Conservation (phyloP, 257 asterid species). For the Galeopsis tetrahit region DNA sequence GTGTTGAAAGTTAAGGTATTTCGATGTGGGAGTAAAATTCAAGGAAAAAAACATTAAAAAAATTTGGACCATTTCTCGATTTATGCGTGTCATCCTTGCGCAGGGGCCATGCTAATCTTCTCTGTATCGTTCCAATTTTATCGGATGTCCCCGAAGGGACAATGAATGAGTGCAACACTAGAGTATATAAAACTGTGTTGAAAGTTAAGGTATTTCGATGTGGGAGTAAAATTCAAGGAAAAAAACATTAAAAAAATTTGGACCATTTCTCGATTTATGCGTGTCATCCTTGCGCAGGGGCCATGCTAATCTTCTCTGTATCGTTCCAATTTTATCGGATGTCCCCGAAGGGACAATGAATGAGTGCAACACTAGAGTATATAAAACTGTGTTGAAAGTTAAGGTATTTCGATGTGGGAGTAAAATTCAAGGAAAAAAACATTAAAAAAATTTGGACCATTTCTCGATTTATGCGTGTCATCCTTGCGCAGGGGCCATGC, state of each 20-base stretch:
- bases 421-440: too few relatives aligned
- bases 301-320: slow-evolving; percentile 90
- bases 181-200: too few relatives aligned
- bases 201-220: too few relatives aligned
- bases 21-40: too few relatives aligned
- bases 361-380: too few relatives aligned
- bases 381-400: too few relatives aligned
- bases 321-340: slow-evolving; percentile 63
- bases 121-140: slow-evolving; percentile 74
- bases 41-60: slow-evolving; percentile 29
- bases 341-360: too few relatives aligned
- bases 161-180: too few relatives aligned
- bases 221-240: too few relatives aligned
- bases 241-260: slow-evolving; percentile 42
- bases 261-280: slow-evolving; percentile 71
- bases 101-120: slow-evolving; percentile 92
- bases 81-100: slow-evolving; percentile 75
- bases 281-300: slow-evolving; percentile 82
- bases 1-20: too few relatives aligned
- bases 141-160: slow-evolving; percentile 13
- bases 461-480: slow-evolving; percentile 72
- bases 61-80: slow-evolving; percentile 67
- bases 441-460: slow-evolving; percentile 57
- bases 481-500: slow-evolving; percentile 89
- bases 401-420: too few relatives aligned